Base-by-base conservation (phyloP, 2,329 filamentous ascomycete genomes). In the Epichloe scottii region DNA sequence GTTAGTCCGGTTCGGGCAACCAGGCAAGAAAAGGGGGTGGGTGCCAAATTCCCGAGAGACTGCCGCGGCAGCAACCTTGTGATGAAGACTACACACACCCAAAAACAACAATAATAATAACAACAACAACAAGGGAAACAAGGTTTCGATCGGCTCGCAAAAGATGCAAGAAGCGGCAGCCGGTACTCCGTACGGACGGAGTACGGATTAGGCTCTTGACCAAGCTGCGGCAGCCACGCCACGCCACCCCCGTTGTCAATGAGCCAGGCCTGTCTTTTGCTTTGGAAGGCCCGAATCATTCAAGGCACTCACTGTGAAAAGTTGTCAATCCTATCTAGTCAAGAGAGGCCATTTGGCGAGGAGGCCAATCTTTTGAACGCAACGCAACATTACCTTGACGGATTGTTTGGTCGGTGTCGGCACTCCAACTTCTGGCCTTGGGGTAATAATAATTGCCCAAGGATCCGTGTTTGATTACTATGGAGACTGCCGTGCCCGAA, bases 211-310 rank as follows among this genome's bases (percentile, higher is more conserved):
- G 26, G 26, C 7, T 26, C 8, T 8, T 26, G 26, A 26, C 26
- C 3, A 34, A 43, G 46, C 38, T 23, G 38, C 26, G n/a, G 41
- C 23, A 48, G 21, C 23, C 37, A 41, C 46, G n/a, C 26, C 38
- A 38, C 23, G 37, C 43, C 43, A 46, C 45, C 50, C 45, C 39
- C 39, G 26, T 45, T 21, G 17, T 50, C 33, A 50, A n/a, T 39
- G 21, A 45, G 34, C 26, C 34, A 17, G 10, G 19, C 40, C 5
- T 26, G 34, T 30, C 41, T 45, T 15, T 42, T 46, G 15, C 30
- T 46, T n/a, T 48, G 45, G 21, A 48, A 48, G 45, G 45, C 23
- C 50, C 50, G 45, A 51, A 51, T 47, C 14, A 21, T 30, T 21
- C 30, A 30, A 42, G 43, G 49, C 33, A 46, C 12, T 26, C 37